Conservation (phyloP, 805 yeast species). For the Starmerella stellata region DNA sequence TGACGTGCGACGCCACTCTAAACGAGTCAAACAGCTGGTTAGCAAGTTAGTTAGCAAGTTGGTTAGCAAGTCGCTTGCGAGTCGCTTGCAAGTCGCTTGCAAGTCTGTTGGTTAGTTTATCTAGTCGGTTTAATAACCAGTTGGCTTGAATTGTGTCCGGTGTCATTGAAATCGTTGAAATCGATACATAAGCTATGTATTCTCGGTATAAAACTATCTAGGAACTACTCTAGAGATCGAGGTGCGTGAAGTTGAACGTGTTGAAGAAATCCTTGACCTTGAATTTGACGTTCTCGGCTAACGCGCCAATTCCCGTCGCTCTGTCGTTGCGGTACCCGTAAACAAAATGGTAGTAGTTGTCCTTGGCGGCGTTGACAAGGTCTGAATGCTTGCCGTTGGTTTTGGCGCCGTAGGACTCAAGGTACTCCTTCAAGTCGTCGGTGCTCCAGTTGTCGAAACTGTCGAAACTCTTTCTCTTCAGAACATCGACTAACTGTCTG, state of each 20-base stretch:
- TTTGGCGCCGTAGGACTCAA: conserved; percentile 28
- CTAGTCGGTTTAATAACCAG: too few species aligned
- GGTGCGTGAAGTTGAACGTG: conserved; percentile 2
- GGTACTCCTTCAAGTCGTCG: conserved; percentile 38
- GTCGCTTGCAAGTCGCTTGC: too few species aligned
- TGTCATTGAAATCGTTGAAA: too few species aligned
- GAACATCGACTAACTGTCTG: conserved; percentile 22
- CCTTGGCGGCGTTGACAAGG: conserved; percentile 7
- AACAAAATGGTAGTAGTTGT: conserved; percentile 9
- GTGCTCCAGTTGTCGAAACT: conserved; percentile 35
- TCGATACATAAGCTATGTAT: too few species aligned
- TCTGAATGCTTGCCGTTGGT: conserved; percentile 11
- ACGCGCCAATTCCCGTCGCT: conserved; percentile 2
- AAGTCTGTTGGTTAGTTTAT: too few species aligned
- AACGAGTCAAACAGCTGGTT: too few species aligned
- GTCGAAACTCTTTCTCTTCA: conserved; percentile 24
- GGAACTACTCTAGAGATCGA: conserved; percentile 3
- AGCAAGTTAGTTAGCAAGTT: too few species aligned
- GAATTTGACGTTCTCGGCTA: conserved; percentile 1
- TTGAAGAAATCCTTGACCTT: background rate
- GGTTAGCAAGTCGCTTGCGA: too few species aligned
- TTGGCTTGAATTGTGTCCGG: too few species aligned
- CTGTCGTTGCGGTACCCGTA: conserved; percentile 6
- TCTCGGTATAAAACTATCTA: too few species aligned
- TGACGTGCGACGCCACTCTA: too few species aligned